Conservation (phyloP, 164 flowering plant species). For the Dillenia suffruticosa region DNA sequence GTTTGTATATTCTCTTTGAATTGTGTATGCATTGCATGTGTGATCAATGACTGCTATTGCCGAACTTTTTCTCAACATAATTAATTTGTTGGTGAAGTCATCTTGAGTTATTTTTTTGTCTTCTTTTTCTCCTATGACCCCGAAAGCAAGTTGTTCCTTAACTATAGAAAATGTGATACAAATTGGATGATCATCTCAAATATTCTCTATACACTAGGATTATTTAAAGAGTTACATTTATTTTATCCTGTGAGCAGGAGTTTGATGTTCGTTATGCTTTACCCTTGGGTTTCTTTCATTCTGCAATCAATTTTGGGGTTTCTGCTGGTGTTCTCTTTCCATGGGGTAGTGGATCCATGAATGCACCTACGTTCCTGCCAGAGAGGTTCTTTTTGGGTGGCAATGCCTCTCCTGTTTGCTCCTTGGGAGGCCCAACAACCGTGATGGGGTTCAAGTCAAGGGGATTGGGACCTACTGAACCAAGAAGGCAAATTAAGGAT, state of each 20-base stretch:
- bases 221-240: background rate
- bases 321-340: slow-evolving; percentile 75
- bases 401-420: slow-evolving; percentile 75
- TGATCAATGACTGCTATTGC: no score
- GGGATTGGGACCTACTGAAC: slow-evolving; percentile 79
- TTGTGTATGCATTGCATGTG: no score
- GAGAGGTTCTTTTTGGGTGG: slow-evolving; percentile 93
- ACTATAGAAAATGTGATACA: no score
- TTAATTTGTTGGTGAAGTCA: no score
- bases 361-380: slow-evolving; percentile 51
- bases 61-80: no score
- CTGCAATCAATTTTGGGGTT: slow-evolving; percentile 83
- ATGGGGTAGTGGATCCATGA: slow-evolving; percentile 72
- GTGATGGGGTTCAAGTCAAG: slow-evolving; percentile 75
- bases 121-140: no score
- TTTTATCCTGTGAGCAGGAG: slow-evolving; percentile 48
- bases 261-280: slow-evolving; percentile 83
- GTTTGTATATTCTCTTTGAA: no score
- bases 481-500: slow-evolving; percentile 43
- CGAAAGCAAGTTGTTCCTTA: no score
- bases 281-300: slow-evolving; percentile 68
- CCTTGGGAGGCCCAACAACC: slow-evolving; percentile 69
- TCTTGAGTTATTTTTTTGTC: no score
- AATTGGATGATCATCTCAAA: no score
- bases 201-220: background rate